phyloP scores from a whole-genome alignment of 1,139 yeast genomes.

The Meyerozyma guilliermondii region DNA sequence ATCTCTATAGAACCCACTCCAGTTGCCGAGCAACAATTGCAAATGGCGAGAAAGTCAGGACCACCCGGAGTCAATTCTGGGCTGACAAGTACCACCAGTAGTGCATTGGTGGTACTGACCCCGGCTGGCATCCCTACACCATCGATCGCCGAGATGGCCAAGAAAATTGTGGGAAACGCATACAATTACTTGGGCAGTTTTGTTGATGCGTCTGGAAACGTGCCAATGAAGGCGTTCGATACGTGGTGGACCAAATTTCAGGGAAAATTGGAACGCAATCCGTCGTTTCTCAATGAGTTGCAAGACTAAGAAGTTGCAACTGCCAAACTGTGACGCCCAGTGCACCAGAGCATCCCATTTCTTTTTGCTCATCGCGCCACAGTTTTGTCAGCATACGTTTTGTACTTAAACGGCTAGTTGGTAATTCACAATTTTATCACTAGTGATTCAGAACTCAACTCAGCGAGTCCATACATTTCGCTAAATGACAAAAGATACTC shows the following conservation, averaged over 20 bases:
- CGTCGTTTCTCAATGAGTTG: slow-evolving; percentile 61
- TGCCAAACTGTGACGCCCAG: background rate
- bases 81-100: background rate
- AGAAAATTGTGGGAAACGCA: slow-evolving; percentile 85
- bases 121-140: slow-evolving; percentile 11
- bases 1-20: slow-evolving; percentile 78
- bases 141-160: slow-evolving; percentile 55
- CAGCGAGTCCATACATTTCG: background rate
- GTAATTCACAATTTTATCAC: background rate
- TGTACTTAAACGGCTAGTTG: slow-evolving; percentile 3
- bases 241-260: slow-evolving; percentile 96
- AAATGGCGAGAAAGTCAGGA: slow-evolving; percentile 23
- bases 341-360: background rate
- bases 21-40: slow-evolving; percentile 51
- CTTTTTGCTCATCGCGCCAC: slow-evolving; percentile 2
- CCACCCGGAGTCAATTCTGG: too few relatives aligned
- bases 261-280: slow-evolving; percentile 69
- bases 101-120: slow-evolving; percentile 7
- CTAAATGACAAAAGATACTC: background rate
- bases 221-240: slow-evolving; percentile 84
- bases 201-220: slow-evolving; percentile 70
- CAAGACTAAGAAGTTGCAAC: slow-evolving; percentile 4
- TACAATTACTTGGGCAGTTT: slow-evolving; percentile 87
- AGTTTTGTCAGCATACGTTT: slow-evolving; percentile 1
- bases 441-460: slow-evolving; percentile 4